Conservation (phyloP, 768 basidiomycete species). For the Lactarius quietus region DNA sequence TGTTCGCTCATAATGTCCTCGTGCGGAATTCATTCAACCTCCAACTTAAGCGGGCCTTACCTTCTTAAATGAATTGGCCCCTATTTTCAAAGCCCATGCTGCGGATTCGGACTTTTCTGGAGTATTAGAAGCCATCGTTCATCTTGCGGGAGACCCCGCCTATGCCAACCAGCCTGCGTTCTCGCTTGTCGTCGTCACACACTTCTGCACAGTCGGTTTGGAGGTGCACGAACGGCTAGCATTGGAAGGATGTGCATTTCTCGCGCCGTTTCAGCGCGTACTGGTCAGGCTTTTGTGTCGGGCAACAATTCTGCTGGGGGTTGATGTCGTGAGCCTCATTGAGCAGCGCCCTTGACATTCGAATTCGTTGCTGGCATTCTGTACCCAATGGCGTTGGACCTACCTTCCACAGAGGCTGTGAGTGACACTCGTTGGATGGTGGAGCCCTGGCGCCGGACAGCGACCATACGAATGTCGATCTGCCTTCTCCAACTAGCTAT, state of each 20-base stretch:
- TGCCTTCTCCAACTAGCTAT: conserved; percentile 60
- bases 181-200: conserved; percentile 35
- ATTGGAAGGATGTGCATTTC: conserved; percentile 33
- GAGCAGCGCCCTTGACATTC: conserved; percentile 53
- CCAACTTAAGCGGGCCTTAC: conserved; percentile 46
- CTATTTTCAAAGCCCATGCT: conserved; percentile 51
- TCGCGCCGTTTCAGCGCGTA: conserved; percentile 30
- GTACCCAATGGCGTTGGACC: conserved; percentile 53
- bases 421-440: conserved; percentile 41
- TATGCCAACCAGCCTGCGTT: conserved; percentile 55
- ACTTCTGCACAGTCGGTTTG: conserved; percentile 37
- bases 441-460: conserved; percentile 46
- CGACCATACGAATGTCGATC: conserved; percentile 52
- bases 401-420: conserved; percentile 48
- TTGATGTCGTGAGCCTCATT: conserved; percentile 53
- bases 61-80: conserved; percentile 53
- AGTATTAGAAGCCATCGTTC: conserved; percentile 49
- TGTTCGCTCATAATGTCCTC: conserved; percentile 49
- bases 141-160: conserved; percentile 41
- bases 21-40: conserved; percentile 38
- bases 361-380: conserved; percentile 62
- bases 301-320: conserved; percentile 46
- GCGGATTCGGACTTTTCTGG: conserved; percentile 53
- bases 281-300: conserved; percentile 35
- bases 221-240: conserved; percentile 37